phyloP scores from a whole-genome alignment of 352 stramenopile genomes.

The Phytopythium boreale region DNA sequence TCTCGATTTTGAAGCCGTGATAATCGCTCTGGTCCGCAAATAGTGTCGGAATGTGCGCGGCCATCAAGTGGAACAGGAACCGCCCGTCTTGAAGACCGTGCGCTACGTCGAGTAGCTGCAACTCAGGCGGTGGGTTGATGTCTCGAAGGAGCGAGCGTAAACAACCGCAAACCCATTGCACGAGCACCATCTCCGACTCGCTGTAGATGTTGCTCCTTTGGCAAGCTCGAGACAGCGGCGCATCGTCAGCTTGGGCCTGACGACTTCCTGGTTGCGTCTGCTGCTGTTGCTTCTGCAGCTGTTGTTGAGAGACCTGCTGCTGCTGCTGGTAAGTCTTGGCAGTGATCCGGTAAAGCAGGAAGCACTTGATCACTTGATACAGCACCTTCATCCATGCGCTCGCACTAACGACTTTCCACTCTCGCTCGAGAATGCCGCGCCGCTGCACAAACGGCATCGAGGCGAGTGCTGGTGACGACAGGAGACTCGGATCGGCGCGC shows the following conservation, averaged over 20 bases:
- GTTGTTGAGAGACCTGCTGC: constrained; percentile 14
- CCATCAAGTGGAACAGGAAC: constrained; percentile 84
- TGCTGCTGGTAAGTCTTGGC: constrained; percentile 66
- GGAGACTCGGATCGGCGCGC: constrained; percentile 40
- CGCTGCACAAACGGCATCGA: constrained; percentile 54
- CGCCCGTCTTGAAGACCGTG: constrained; percentile 66
- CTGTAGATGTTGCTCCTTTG: constrained; percentile 91
- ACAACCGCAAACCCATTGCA: constrained; percentile 89
- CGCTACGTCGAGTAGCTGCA: constrained; percentile 54
- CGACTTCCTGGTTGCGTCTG: neutral
- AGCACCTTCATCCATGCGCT: constrained; percentile 86
- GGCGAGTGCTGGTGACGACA: constrained; percentile 32
- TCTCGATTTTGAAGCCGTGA: constrained; percentile 53
- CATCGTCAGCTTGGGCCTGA: constrained; percentile 19
- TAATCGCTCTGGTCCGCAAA: constrained; percentile 61
- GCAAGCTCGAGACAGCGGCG: constrained; percentile 18
- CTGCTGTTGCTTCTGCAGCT: constrained; percentile 6
- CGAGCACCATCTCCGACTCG: constrained; percentile 86
- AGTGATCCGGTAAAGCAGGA: constrained; percentile 89
- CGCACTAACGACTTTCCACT: constrained; percentile 47
- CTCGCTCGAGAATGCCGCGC: constrained; percentile 45
- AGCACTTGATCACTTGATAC: constrained; percentile 92
- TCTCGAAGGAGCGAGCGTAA: constrained; percentile 23
- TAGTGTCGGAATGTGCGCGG: constrained; percentile 86
- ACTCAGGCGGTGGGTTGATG: constrained; percentile 6